These are phyloP conservation scores for Termitomyces sp. DNA, from an alignment of 768 basidiomycete species.

Conservation along the genomic window DNA sequence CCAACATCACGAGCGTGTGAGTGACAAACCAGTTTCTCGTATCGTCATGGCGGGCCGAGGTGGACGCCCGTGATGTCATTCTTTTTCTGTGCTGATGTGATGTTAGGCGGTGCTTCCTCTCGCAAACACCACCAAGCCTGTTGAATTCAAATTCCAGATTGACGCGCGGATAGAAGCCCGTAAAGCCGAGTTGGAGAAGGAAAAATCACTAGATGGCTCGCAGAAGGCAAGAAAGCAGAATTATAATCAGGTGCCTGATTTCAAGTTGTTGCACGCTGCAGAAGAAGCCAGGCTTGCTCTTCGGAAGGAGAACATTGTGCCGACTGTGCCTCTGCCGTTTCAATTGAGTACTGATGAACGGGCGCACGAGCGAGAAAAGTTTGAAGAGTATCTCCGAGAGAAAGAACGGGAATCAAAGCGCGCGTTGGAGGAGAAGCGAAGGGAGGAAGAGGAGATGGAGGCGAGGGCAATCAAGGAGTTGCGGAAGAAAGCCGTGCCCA, in stretches of 20 bases:
- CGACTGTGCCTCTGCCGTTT: conserved; percentile 42
- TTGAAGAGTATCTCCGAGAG: conserved; percentile 51
- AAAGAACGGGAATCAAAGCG: conserved; percentile 50
- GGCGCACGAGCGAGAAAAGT: conserved; percentile 57
- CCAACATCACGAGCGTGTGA: too few relatives aligned
- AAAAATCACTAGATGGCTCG: too few relatives aligned
- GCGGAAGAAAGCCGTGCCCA: conserved; percentile 57
- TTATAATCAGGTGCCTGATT: conserved; percentile 35
- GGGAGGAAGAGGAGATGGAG: conserved; percentile 48
- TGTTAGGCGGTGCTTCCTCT: too few relatives aligned
- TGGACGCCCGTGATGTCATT: too few relatives aligned
- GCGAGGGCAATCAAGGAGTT: conserved; percentile 56
- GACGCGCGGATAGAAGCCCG: conserved; percentile 46
- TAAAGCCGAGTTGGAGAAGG: conserved; percentile 31
- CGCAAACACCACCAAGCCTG: too few relatives aligned
- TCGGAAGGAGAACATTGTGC: conserved; percentile 42
- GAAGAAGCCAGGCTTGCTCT: conserved; percentile 36
- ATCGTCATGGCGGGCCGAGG: too few relatives aligned
- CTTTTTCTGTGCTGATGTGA: too few relatives aligned
- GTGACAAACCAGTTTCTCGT: too few relatives aligned
- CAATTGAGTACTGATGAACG: conserved; percentile 50
- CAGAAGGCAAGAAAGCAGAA: conserved; percentile 15
- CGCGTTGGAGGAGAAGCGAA: conserved; percentile 40
- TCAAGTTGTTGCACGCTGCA: conserved; percentile 48
- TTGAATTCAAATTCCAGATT: conserved; percentile 48